Percentiles rank a stretch among this genome's conserved stretches.
Evolutionary conservation across 805 yeast genomes (phyloP).

Genomic region (Starmerella khaoyaiensis): DNA sequence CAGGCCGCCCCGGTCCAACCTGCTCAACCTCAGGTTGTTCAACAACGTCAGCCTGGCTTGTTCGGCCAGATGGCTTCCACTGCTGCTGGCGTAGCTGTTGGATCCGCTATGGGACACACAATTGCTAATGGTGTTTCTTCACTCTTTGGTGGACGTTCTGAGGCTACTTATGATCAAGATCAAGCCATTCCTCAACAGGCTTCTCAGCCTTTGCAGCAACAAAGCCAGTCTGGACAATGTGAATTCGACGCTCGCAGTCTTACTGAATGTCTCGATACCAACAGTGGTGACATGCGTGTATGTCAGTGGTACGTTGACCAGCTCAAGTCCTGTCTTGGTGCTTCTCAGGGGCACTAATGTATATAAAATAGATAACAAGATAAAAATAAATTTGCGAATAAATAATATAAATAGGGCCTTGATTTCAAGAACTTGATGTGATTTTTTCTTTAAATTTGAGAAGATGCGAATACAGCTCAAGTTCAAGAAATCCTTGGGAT

Average conservation of each 20-base stretch:
- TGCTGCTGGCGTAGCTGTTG: constrained; percentile 99
- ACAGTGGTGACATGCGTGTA: constrained; percentile 89
- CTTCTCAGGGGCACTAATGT: constrained; percentile 47
- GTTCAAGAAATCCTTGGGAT: too few species aligned
- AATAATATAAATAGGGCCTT: background rate
- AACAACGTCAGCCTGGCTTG: constrained; percentile 54
- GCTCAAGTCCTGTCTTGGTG: constrained; percentile 94
- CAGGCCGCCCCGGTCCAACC: constrained; percentile 39
- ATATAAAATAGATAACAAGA: background rate
- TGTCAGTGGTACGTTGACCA: constrained; percentile 96
- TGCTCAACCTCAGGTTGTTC: constrained; percentile 38
- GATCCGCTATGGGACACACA: constrained; percentile 94
- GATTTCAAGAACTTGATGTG: too few species aligned
- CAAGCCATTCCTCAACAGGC: constrained; percentile 31
- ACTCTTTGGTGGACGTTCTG: constrained; percentile 71
- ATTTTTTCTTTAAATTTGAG: too few species aligned
- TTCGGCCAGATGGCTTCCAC: constrained; percentile 97
- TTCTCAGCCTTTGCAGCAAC: constrained; percentile 31
- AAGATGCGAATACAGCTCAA: too few species aligned
- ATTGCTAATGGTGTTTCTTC: constrained; percentile 87
- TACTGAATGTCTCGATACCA: constrained; percentile 89
- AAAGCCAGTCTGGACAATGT: constrained; percentile 36
- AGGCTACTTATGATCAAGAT: constrained; percentile 35
- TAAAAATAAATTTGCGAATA: background rate
- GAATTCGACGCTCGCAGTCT: constrained; percentile 89